Evolutionary conservation across 1,284 basidiomycete species (phyloP), one percentile per base, ranked within the genome.

Genomic region (Gymnopus androsaceus): DNA sequence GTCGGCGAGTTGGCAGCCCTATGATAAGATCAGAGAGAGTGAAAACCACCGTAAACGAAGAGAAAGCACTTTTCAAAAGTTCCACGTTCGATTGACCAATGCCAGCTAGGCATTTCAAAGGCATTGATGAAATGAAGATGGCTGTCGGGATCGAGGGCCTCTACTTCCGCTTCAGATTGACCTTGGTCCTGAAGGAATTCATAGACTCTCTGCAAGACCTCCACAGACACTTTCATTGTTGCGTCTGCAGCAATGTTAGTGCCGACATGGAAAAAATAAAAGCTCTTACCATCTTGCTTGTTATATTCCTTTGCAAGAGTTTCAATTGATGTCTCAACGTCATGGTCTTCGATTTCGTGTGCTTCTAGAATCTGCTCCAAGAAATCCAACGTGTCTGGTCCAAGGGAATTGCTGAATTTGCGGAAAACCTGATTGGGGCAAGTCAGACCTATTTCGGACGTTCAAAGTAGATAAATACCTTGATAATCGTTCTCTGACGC

Each of bases 31-130:
- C 61, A 42, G 19, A 50, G 40, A 51, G 45, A 17, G 33, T 27
- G 17, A 23, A 25, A 31, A 17, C 49, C 31, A 55, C 36, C 54
- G 8, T 21, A 21, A 36, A 15, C 12, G 55, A 23, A 54, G 25
- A n/a, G 28, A 19, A 61, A 78, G 19, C 66, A 92, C 92, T 83
- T 87, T 64, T 93, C 91, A 65, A 96, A 97, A 1, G 89, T 86
- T 50, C 88, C 88, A 58, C 92, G 78, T 63, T 95, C 88, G 21
- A 80, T 76, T 33, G 94, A 94, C 84, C 94, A 99, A 63, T 87
- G 83, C 83, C 94, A 92, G 8, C 87, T 76, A 0, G 96, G 96
- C 92, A 98, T 97, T 34, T 95, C 89, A 64, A 95, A 98, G 9
- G 95, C 88, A 68, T 97, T 87, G 33, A 98, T 78, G 56, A 98